Evolutionary conservation across 805 yeast genomes (phyloP).

Genomic region (Blastobotrys peoriensis): DNA sequence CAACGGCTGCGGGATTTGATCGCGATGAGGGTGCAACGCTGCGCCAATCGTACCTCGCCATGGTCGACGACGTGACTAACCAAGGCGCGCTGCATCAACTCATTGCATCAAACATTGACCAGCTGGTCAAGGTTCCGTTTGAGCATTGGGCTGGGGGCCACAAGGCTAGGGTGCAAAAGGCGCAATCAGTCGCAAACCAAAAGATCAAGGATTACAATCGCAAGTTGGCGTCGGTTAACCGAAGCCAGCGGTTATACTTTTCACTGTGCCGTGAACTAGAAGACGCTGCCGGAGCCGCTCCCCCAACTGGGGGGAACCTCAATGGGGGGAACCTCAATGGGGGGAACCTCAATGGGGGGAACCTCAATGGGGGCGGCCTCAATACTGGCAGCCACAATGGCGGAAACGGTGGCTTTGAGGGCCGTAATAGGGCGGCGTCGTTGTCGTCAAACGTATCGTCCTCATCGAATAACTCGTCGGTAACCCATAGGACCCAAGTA

Average conservation of each 20-base stretch:
- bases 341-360: background rate
- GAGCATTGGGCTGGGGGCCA: slow-evolving; percentile 66
- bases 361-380: background rate
- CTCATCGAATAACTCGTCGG: background rate
- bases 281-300: slow-evolving; percentile 31
- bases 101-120: slow-evolving; percentile 53
- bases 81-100: slow-evolving; percentile 53
- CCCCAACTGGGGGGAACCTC: background rate
- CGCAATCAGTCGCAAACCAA: slow-evolving; percentile 44
- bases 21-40: slow-evolving; percentile 55
- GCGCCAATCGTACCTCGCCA: slow-evolving; percentile 49
- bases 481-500: slow-evolving; percentile 1
- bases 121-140: slow-evolving; percentile 59
- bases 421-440: slow-evolving; percentile 6
- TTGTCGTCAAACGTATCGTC: background rate
- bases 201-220: slow-evolving; percentile 46
- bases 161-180: slow-evolving; percentile 50
- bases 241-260: slow-evolving; percentile 55
- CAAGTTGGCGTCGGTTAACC: slow-evolving; percentile 39
- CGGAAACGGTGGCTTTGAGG: slow-evolving; percentile 1
- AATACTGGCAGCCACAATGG: slow-evolving; percentile 5
- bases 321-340: background rate
- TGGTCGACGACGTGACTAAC: slow-evolving; percentile 43
- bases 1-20: slow-evolving; percentile 35
- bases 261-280: slow-evolving; percentile 66